Evolutionary conservation across 805 yeast genomes (phyloP).

Genomic region (Schizosaccharomyces lindneri): DNA sequence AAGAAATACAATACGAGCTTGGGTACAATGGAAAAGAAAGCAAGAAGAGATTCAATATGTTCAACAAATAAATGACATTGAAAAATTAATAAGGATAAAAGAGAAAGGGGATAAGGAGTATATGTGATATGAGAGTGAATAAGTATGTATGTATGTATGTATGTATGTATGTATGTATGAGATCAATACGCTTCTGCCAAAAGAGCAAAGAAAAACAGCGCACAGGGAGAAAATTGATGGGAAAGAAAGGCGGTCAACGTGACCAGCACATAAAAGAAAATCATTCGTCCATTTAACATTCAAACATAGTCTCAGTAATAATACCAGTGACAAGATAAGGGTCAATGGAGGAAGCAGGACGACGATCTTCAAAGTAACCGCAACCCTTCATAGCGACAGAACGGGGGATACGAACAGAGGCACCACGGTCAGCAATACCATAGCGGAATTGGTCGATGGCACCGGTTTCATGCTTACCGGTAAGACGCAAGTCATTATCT

Average conservation of each 20-base stretch:
- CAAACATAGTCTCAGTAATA: constrained; percentile 68
- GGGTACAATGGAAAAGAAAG: too few relatives aligned
- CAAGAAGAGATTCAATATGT: too few relatives aligned
- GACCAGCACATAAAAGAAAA: background rate
- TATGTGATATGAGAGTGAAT: too few relatives aligned
- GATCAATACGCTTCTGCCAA: too few relatives aligned
- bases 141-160: too few relatives aligned
- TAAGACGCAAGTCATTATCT: constrained; percentile 84
- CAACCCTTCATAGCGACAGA: constrained; percentile 92
- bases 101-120: too few relatives aligned
- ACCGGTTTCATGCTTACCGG: constrained; percentile 98
- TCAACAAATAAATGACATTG: too few relatives aligned
- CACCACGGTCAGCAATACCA: constrained; percentile 99
- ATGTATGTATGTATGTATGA: too few relatives aligned
- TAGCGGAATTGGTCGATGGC: constrained; percentile 71
- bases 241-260: background rate
- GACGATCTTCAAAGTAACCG: constrained; percentile 98
- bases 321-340: constrained; percentile 97
- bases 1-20: too few relatives aligned
- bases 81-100: too few relatives aligned
- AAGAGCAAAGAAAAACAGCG: too few relatives aligned
- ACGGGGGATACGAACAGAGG: constrained; percentile 95
- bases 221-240: background rate
- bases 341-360: constrained; percentile 98
- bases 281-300: background rate